phyloP scores from a whole-genome alignment of 1,284 basidiomycete species.

The Leccinum discolor region DNA sequence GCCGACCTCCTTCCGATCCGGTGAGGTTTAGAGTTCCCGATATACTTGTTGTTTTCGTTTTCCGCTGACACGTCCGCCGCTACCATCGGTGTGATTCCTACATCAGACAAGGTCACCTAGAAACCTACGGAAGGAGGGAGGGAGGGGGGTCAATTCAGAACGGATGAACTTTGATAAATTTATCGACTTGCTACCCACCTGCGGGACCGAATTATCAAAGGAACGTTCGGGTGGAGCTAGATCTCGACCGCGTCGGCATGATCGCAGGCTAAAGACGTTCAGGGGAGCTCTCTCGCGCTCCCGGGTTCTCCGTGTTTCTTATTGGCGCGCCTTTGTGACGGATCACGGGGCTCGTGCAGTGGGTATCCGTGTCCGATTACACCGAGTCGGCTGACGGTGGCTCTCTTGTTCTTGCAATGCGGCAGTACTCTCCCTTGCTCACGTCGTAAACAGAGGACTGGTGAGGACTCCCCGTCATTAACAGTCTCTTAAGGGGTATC shows the following conservation, averaged over 20 bases:
- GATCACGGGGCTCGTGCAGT: constrained; percentile 7
- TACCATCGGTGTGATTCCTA: background rate
- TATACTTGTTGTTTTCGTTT: background rate
- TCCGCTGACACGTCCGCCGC: background rate
- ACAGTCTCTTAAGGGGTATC: background rate
- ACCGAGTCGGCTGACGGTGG: background rate
- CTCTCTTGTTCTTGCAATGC: background rate
- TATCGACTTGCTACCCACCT: constrained; percentile 3
- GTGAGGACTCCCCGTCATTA: constrained; percentile 21
- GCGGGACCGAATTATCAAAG: constrained; percentile 9
- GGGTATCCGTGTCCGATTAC: background rate
- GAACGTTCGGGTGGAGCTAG: background rate
- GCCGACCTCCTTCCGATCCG: background rate
- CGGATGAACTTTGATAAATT: constrained; percentile 1
- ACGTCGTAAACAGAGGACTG: constrained; percentile 19
- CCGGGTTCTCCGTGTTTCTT: background rate
- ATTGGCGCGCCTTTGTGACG: background rate
- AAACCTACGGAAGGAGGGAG: background rate
- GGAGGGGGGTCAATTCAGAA: background rate
- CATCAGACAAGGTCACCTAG: background rate
- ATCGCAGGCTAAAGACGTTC: background rate
- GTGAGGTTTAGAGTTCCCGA: background rate
- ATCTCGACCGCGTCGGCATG: background rate
- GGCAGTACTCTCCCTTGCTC: constrained; percentile 7
- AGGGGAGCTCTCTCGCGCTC: background rate